Conservation (phyloP, 495 filamentous ascomycete genomes). For the Podospora pseudopauciseta region DNA sequence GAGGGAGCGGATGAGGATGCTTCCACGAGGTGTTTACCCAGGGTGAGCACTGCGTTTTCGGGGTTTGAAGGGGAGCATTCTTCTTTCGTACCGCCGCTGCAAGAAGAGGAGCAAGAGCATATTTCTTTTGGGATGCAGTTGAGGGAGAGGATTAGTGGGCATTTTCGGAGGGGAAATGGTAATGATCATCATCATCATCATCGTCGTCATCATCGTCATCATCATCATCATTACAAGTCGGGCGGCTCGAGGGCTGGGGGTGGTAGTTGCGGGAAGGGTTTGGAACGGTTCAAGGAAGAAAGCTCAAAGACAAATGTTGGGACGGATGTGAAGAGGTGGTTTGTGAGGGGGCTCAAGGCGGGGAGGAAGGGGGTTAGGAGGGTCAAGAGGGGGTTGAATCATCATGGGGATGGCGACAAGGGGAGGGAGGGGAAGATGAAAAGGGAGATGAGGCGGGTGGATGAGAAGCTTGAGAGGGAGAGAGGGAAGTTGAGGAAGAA, state of each 20-base stretch:
- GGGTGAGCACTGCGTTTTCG: constrained; percentile 15
- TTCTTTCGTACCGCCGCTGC: neutral
- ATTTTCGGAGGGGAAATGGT: neutral
- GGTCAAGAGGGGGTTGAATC: constrained; percentile 5
- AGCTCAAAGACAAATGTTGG: neutral
- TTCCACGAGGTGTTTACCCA: constrained; percentile 24
- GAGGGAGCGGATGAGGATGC: constrained; percentile 10
- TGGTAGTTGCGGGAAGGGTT: neutral
- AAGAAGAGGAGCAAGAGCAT: neutral
- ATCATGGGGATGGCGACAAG: neutral
- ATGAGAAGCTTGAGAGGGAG: neutral
- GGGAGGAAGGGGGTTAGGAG: constrained; percentile 23
- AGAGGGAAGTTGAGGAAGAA: neutral
- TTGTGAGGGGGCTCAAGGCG: constrained; percentile 21
- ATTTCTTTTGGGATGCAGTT: neutral
- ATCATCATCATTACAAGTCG: neutral
- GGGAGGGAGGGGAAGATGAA: neutral
- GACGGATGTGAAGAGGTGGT: constrained; percentile 27
- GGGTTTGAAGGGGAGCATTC: neutral
- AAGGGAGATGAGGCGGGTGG: neutral
- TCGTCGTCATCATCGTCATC: neutral
- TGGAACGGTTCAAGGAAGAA: neutral
- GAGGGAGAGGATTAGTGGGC: constrained; percentile 3
- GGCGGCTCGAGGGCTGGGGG: neutral
- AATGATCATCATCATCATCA: neutral